Conservation (phyloP, 2,329 filamentous ascomycete genomes). For the Colletotrichum sp. region DNA sequence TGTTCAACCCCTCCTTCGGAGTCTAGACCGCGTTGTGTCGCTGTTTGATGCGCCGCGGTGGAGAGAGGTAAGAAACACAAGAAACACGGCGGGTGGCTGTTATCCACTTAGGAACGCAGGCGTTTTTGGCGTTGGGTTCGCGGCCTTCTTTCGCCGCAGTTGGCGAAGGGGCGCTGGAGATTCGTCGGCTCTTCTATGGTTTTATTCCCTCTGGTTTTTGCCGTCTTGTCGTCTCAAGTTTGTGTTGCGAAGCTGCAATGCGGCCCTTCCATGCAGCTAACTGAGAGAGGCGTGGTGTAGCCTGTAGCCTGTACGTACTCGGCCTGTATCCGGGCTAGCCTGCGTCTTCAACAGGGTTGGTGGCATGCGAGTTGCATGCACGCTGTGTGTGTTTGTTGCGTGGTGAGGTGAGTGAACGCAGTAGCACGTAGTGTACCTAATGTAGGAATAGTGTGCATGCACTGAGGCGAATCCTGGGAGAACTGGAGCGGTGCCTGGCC, state of each 20-base stretch:
- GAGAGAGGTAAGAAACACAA: neutral
- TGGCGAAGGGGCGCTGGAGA: neutral
- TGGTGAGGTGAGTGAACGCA: neutral
- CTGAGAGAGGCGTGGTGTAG: neutral
- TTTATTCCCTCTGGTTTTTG: neutral
- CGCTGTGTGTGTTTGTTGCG: neutral
- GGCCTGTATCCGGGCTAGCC: neutral
- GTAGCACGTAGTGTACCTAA: neutral
- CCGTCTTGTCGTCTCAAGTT: conserved; percentile 13
- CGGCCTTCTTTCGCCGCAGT: neutral
- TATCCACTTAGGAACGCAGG: neutral
- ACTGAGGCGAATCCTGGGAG: neutral
- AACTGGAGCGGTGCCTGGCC: neutral
- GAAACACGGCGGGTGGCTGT: neutral
- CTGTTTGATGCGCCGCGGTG: neutral
- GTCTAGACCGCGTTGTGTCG: conserved; percentile 1
- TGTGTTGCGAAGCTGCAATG: conserved; percentile 5
- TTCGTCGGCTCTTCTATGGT: neutral
- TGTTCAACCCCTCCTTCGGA: neutral
- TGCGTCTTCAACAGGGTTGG: neutral
- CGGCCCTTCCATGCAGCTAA: conserved; percentile 16
- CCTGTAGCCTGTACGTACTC: neutral
- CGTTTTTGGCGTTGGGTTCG: neutral
- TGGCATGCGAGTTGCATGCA: neutral
- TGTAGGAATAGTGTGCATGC: neutral